These are phyloP conservation scores for Moniliophthora roreri DNA, from an alignment of 1,284 basidiomycete species.

Conservation along the genomic window DNA sequence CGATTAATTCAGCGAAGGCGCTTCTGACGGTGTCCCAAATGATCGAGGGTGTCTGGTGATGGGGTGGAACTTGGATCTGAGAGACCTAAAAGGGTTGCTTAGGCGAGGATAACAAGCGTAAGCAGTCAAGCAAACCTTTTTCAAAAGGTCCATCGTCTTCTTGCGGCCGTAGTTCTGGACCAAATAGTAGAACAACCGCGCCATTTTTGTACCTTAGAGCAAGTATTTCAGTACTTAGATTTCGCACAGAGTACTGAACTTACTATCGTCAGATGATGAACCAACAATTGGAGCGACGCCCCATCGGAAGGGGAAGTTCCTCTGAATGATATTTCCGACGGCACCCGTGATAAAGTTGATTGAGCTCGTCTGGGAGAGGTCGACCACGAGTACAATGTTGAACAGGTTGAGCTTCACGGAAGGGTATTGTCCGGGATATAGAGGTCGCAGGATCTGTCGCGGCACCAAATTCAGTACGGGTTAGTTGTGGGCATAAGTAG, in stretches of 20 bases:
- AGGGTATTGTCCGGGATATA: slow-evolving; percentile 79
- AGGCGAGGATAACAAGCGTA: not conserved
- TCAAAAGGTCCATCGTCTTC: slow-evolving; percentile 61
- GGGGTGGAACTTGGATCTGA: slow-evolving; percentile 31
- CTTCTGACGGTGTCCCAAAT: slow-evolving; percentile 45
- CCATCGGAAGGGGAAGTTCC: slow-evolving; percentile 77
- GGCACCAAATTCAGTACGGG: slow-evolving; percentile 7
- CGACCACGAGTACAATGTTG: slow-evolving; percentile 79
- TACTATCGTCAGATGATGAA: slow-evolving; percentile 51
- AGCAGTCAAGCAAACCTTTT: slow-evolving; percentile 39
- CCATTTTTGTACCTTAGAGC: slow-evolving; percentile 62
- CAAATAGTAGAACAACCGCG: slow-evolving; percentile 70
- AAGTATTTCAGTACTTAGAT: slow-evolving; percentile 1
- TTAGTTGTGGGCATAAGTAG: slow-evolving; percentile 11
- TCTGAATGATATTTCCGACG: slow-evolving; percentile 67
- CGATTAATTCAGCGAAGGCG: slow-evolving; percentile 39
- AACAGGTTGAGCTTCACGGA: slow-evolving; percentile 72
- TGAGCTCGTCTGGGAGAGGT: slow-evolving; percentile 65
- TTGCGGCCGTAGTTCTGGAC: slow-evolving; percentile 63
- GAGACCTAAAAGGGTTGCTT: slow-evolving; percentile 29
- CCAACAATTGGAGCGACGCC: slow-evolving; percentile 76
- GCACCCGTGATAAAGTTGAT: slow-evolving; percentile 64
- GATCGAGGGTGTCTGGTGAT: slow-evolving; percentile 34
- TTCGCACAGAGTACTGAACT: slow-evolving; percentile 19
- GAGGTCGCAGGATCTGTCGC: slow-evolving; percentile 72